Evolutionary conservation across 2,329 filamentous ascomycete species (phyloP).

Genomic region (Talaromyces atroroseus): DNA sequence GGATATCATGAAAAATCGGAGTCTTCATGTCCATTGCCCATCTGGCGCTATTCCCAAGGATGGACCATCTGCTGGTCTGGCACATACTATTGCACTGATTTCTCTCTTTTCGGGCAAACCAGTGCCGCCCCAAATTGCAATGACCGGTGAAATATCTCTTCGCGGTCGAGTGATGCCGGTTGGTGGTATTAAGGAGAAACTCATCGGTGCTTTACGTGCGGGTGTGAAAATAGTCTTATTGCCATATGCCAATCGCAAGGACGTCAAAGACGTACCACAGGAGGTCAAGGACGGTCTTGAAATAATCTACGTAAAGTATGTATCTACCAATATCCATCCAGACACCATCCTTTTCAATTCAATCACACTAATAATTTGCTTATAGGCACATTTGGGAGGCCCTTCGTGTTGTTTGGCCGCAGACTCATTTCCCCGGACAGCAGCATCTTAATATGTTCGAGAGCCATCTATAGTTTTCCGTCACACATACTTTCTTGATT

Average conservation of each 20-base stretch:
- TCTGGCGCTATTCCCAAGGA: slow-evolving; percentile 95
- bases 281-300: slow-evolving; percentile 83
- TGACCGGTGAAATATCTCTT: slow-evolving; percentile 79
- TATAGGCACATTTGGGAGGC: slow-evolving; percentile 88
- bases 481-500: background rate
- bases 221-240: slow-evolving; percentile 92
- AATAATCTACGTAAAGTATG: slow-evolving; percentile 84
- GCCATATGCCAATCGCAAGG: slow-evolving; percentile 83
- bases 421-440: slow-evolving; percentile 75
- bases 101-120: slow-evolving; percentile 80
- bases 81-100: slow-evolving; percentile 88
- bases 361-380: slow-evolving; percentile 19
- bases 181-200: slow-evolving; percentile 96
- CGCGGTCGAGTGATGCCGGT: slow-evolving; percentile 88
- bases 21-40: slow-evolving; percentile 93
- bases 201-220: slow-evolving; percentile 87
- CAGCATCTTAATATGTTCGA: slow-evolving; percentile 65
- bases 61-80: slow-evolving; percentile 75
- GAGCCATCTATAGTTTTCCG: slow-evolving; percentile 60
- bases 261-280: slow-evolving; percentile 80
- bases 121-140: slow-evolving; percentile 87
- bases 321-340: slow-evolving; percentile 13
- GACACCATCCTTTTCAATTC: too few species aligned
- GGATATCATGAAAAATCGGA: slow-evolving; percentile 93
- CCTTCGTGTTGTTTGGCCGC: slow-evolving; percentile 85